Base-by-base conservation (phyloP, 805 yeast genomes). In the Candida piceae region DNA sequence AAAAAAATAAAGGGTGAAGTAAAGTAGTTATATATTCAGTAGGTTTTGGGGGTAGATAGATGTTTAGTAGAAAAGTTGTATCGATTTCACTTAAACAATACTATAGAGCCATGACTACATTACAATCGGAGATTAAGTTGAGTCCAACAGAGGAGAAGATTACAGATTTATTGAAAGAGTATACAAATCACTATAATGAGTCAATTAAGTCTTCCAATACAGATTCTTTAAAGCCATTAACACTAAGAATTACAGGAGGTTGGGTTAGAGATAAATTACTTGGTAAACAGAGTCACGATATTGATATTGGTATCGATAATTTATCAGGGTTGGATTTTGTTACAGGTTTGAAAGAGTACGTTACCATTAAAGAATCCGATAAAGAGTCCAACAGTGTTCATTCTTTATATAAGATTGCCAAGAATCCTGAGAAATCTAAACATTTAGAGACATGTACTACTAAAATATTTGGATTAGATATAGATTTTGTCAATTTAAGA, bases 361-460 rank as follows among this genome's bases (percentile, higher is more conserved):
- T 69, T 41, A 52, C 39, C 44, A 58, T 40, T 45, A 53, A 36
- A 39, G n/a, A n/a, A n/a, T n/a, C n/a, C n/a, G n/a, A n/a, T n/a
- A n/a, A n/a, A n/a, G n/a, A n/a, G n/a, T n/a, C n/a, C n/a, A n/a
- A n/a, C n/a, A n/a, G n/a, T n/a, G n/a, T n/a, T n/a, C 37, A 64
- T 8, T 64, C 76, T 7, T 70, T 86, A 23, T 95, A 89, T 55
- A 84, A 81, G 39, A 88, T 93, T 44, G 88, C 84, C 42, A 80
- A 80, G 57, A 93, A 94, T 59, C 98, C 98, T 1, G 97, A 85
- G 45, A 90, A 89, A 58, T 84, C 95, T 2, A 94, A 93, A 63
- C 99, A 93, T 64, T 65, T 93, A 49, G 99, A 93, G 52, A 94
- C 99, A 1, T 94, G 97, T 29, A 93, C 97, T 3, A 88, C 96